Evolutionary conservation across 257 asterid genomes (phyloP).

Genomic region (Ophiorrhiza pumila): DNA sequence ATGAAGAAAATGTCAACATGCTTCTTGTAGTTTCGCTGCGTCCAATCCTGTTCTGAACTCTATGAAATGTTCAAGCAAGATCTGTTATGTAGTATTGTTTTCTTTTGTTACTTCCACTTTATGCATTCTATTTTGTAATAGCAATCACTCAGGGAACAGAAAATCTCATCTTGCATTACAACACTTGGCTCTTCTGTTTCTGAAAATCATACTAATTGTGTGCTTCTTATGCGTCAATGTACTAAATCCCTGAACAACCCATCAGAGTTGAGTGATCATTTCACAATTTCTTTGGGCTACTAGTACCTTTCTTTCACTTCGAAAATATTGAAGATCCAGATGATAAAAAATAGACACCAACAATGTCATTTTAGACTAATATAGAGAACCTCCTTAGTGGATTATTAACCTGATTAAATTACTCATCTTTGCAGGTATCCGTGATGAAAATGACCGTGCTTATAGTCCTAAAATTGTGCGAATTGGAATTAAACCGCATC

Average conservation of each 20-base stretch:
- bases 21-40: background rate
- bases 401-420: background rate
- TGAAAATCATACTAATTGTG: background rate
- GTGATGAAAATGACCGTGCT: constrained; percentile 76
- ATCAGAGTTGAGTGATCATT: background rate
- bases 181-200: background rate
- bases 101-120: background rate
- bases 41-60: background rate
- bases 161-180: background rate
- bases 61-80: background rate
- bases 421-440: constrained; percentile 63
- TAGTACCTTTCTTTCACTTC: background rate
- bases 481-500: constrained; percentile 88
- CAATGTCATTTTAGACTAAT: background rate
- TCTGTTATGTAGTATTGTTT: background rate
- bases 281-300: background rate
- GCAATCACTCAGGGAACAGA: background rate
- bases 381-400: background rate
- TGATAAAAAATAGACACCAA: background rate
- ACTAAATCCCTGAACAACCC: background rate
- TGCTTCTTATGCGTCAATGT: background rate
- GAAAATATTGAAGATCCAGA: background rate
- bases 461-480: constrained; percentile 96
- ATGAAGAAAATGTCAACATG: background rate
- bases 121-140: too few relatives aligned